Base-by-base conservation (phyloP, 2,329 filamentous ascomycete species). In the Grosmannia huntii region DNA sequence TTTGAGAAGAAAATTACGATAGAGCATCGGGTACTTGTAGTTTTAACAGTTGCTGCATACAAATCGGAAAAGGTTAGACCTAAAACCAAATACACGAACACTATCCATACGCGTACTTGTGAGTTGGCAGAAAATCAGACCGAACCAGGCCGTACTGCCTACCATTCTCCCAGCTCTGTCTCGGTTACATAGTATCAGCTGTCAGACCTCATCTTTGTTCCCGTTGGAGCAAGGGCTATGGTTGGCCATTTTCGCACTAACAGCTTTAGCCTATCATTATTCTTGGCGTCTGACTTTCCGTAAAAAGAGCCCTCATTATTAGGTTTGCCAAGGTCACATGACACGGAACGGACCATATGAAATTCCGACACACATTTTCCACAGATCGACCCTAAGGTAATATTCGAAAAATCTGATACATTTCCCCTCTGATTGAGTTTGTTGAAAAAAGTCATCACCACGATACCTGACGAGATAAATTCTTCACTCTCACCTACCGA, bases 331-430 rank as follows among this genome's bases (percentile, higher is more conserved):
- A 1, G n/a, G 12, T 46, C 59, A 63, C 59, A 49, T 63, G 60
- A 57, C 19, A 33, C 60, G 62, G 62, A 60, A 33, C 60, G 62
- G 62, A 60, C 12, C 0, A 12, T 12, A 23, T 21, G 53, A 57
- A 58, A 62, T 50, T 63, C 61, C 62, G 61, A 23, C 52, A 56
- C 58, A 53, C 49, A 55, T 55, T 57, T 59, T 53, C 33, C 16
- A 10, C 2, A 36, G 36, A 33, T 31, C 23, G 33, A 33, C 28
- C 51, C 51, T 49, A 58, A 53, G 16, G 25, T 23, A 57, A 58
- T 54, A 48, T 50, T 54, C 25, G 36, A 58, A 56, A 59, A 59
- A 56, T 52, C 48, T 44, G 27, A 27, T 41, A 49, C 41, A 7
- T 16, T 44, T 44, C 54, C 55, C 49, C 52, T 56, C 46, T 36